Conservation (phyloP, 2,329 filamentous ascomycete genomes). For the Xylariaceae sp. region DNA sequence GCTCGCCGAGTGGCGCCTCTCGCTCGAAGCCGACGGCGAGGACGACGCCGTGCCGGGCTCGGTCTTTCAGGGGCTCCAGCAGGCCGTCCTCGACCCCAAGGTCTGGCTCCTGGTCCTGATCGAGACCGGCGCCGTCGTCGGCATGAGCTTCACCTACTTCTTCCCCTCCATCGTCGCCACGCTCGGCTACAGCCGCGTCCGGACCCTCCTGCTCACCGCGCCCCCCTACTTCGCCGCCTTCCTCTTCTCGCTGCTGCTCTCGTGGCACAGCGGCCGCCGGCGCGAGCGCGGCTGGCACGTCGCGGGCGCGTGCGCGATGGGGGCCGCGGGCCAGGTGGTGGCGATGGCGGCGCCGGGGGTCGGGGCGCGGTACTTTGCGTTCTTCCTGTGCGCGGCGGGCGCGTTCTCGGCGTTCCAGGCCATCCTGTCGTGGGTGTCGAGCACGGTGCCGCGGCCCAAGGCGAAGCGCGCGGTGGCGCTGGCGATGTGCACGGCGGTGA, state of each 20-base stretch:
- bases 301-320: too few relatives aligned
- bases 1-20: too few relatives aligned
- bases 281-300: too few relatives aligned
- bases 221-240: background rate
- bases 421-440: background rate
- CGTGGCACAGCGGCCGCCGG: background rate
- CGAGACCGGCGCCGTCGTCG: background rate
- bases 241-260: background rate
- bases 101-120: background rate
- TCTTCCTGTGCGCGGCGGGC: background rate
- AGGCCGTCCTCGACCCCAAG: background rate
- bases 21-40: too few relatives aligned
- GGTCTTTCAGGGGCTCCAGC: too few relatives aligned
- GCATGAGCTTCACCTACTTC: conserved; percentile 1
- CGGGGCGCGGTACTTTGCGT: background rate
- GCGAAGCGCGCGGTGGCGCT: background rate
- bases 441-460: background rate
- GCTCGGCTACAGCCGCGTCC: background rate
- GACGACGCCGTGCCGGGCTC: too few relatives aligned
- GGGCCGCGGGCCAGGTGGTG: too few relatives aligned
- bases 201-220: background rate
- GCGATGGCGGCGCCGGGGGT: too few relatives aligned
- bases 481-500: background rate
- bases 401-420: background rate
- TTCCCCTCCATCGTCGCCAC: background rate